Conservation (phyloP, 805 yeast species). For the Kuraishia molischiana region DNA sequence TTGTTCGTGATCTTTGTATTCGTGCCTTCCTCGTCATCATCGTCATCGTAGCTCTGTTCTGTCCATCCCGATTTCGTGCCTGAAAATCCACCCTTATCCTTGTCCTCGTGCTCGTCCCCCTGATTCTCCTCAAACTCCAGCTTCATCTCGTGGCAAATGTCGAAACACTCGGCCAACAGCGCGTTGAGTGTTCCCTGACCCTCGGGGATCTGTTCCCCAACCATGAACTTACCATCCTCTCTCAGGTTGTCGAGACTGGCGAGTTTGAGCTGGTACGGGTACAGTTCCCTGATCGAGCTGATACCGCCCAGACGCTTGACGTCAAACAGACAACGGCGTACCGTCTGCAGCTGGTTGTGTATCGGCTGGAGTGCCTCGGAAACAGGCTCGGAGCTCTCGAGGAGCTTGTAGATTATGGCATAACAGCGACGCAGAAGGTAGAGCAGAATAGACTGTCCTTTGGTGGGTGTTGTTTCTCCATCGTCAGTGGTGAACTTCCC, state of each 20-base stretch:
- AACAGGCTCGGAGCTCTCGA: slow-evolving; percentile 93
- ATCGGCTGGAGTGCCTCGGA: slow-evolving; percentile 88
- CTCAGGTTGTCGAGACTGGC: slow-evolving; percentile 83
- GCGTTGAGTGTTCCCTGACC: slow-evolving; percentile 97
- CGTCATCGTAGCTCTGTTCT: slow-evolving; percentile 19
- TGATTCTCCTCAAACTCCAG: slow-evolving; percentile 69
- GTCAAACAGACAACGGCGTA: slow-evolving; percentile 81
- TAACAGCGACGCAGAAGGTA: slow-evolving; percentile 85
- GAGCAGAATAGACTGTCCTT: slow-evolving; percentile 54
- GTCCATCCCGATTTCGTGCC: slow-evolving; percentile 16
- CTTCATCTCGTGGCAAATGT: slow-evolving; percentile 82
- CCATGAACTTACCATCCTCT: slow-evolving; percentile 84
- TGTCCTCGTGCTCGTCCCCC: slow-evolving; percentile 16
- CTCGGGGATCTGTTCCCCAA: slow-evolving; percentile 86
- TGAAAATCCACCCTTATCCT: slow-evolving; percentile 18
- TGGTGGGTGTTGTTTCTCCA: slow-evolving; percentile 14
- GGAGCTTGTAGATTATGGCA: slow-evolving; percentile 77
- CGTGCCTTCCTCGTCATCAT: slow-evolving; percentile 18
- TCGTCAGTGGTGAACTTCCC: slow-evolving; percentile 38
- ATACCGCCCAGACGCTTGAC: slow-evolving; percentile 91
- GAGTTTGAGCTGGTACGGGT: slow-evolving; percentile 92
- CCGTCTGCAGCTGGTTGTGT: slow-evolving; percentile 89
- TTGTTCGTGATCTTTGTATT: slow-evolving; percentile 2
- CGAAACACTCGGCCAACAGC: slow-evolving; percentile 87
- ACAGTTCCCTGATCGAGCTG: slow-evolving; percentile 76